These are phyloP conservation scores for Citrus reticulata DNA, from an alignment of 345 rosid species.

Conservation along the genomic window DNA sequence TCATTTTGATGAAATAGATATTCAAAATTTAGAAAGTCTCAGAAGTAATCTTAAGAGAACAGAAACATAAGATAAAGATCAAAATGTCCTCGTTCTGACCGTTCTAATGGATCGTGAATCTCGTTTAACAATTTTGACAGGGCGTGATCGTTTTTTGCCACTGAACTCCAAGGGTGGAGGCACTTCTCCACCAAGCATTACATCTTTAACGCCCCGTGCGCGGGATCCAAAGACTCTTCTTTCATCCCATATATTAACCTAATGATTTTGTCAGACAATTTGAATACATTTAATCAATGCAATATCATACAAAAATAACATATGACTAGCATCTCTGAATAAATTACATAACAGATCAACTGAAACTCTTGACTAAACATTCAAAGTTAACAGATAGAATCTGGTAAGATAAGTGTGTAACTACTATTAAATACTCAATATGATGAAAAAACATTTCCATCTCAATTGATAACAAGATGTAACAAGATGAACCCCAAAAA, in stretches of 20 bases:
- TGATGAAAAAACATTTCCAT: not conserved
- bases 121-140: conserved; percentile 72
- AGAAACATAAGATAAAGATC: not conserved
- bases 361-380: not conserved
- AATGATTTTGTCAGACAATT: not conserved
- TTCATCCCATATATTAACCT: conserved; percentile 97
- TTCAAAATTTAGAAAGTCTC: not conserved
- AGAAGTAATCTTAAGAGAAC: not conserved
- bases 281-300: not conserved
- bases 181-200: conserved; percentile 73
- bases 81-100: conserved; percentile 31
- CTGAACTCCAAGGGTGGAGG: conserved; percentile 71
- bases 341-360: not conserved
- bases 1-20: not conserved
- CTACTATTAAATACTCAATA: not conserved
- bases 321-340: not conserved
- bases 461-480: not conserved
- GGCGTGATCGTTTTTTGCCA: conserved; percentile 74
- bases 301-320: not conserved
- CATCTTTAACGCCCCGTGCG: conserved; percentile 56
- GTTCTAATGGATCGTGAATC: conserved; percentile 80
- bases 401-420: not conserved
- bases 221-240: conserved; percentile 91
- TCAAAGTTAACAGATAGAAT: not conserved
- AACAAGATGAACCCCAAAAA: not conserved